phyloP scores from a whole-genome alignment of 192 early-diverging fungal genomes.

The Thamnidium elegans region DNA sequence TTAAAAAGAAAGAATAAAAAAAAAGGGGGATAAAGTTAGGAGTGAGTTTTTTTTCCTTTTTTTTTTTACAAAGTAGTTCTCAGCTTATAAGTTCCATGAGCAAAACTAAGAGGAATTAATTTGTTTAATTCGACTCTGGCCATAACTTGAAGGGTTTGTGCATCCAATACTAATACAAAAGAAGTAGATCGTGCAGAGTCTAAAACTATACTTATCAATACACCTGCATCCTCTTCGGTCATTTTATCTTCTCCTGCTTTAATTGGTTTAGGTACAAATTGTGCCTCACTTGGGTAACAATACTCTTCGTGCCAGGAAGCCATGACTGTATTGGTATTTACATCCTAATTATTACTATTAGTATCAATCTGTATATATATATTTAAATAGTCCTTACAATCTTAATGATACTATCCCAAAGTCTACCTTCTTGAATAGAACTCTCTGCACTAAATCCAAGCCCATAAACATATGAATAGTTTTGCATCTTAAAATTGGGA shows the following conservation, averaged over 20 bases:
- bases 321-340: slow-evolving; percentile 31
- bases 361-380: background rate
- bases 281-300: slow-evolving; percentile 76
- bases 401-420: slow-evolving; percentile 48
- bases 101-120: slow-evolving; percentile 71
- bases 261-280: slow-evolving; percentile 64
- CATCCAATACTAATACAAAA: slow-evolving; percentile 75
- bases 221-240: slow-evolving; percentile 71
- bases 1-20: background rate
- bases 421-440: slow-evolving; percentile 20
- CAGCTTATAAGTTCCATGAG: slow-evolving; percentile 50
- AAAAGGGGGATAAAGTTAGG: background rate
- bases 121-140: slow-evolving; percentile 63
- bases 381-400: slow-evolving; percentile 29
- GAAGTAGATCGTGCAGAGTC: slow-evolving; percentile 61
- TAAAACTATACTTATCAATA: slow-evolving; percentile 71
- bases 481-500: slow-evolving; percentile 26
- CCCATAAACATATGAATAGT: slow-evolving; percentile 37
- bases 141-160: slow-evolving; percentile 60
- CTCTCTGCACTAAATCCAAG: slow-evolving; percentile 33
- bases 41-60: background rate
- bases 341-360: slow-evolving; percentile 27
- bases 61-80: background rate
- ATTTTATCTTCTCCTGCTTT: slow-evolving; percentile 23
- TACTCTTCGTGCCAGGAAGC: slow-evolving; percentile 53